Conservation (phyloP, 202 grass and related monocot species). For the Hordeum pubiflorum region DNA sequence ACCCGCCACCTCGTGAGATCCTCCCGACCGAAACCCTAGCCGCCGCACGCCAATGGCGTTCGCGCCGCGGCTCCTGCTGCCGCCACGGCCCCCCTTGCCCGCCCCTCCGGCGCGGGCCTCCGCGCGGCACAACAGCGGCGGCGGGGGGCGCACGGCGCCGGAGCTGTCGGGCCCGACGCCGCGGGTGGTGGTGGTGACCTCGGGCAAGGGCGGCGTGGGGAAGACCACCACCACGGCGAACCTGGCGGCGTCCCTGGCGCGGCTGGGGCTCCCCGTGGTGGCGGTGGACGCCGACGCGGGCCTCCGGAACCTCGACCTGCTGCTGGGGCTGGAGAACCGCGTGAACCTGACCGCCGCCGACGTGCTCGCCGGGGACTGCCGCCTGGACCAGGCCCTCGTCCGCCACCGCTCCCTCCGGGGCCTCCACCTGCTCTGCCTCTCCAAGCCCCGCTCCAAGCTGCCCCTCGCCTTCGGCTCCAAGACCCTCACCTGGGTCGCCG, state of each 20-base stretch:
- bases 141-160: slow-evolving; percentile 27
- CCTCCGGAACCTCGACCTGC: slow-evolving; percentile 82
- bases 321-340: slow-evolving; percentile 84
- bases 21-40: slow-evolving; percentile 26
- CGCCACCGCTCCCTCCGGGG: slow-evolving; percentile 70
- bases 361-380: slow-evolving; percentile 86
- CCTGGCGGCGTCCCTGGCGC: slow-evolving; percentile 76
- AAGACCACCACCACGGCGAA: slow-evolving; percentile 93
- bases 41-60: slow-evolving; percentile 28
- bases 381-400: slow-evolving; percentile 85
- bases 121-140: background rate
- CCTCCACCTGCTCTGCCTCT: slow-evolving; percentile 86
- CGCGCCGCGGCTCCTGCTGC: slow-evolving; percentile 23
- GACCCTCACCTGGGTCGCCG: slow-evolving; percentile 81
- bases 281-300: slow-evolving; percentile 84
- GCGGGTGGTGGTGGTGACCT: slow-evolving; percentile 85
- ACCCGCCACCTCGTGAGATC: background rate
- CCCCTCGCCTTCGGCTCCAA: slow-evolving; percentile 89
- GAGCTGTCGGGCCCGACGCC: slow-evolving; percentile 74
- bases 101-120: slow-evolving; percentile 1
- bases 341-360: slow-evolving; percentile 83
- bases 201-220: slow-evolving; percentile 87
- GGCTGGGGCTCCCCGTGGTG: slow-evolving; percentile 58
- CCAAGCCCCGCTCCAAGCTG: slow-evolving; percentile 89
- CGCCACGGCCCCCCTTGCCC: background rate